A percentile compares a stretch with the other conserved stretches of the same genome.
Conservation (phyloP, 2,329 filamentous ascomycete genomes). For the Helicocarpus griseus region DNA sequence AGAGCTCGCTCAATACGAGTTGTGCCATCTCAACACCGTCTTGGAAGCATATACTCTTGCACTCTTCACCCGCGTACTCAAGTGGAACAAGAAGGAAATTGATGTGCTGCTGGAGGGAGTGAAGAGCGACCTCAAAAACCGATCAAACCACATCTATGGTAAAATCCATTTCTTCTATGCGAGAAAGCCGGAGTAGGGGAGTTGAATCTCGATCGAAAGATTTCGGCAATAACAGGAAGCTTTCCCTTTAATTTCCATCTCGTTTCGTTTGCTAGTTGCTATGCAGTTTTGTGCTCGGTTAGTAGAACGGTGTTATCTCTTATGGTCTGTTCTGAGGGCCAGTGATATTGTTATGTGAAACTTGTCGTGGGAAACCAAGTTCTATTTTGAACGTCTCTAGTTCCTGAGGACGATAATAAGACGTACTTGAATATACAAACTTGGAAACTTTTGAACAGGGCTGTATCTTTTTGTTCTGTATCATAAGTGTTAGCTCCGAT, state of each 20-base stretch:
- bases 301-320: no score
- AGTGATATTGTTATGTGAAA: no score
- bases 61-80: slow-evolving; percentile 8
- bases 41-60: slow-evolving; percentile 10
- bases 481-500: no score
- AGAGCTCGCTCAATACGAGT: slow-evolving; percentile 1
- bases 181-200: neutral
- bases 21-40: slow-evolving; percentile 6
- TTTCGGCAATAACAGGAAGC: neutral
- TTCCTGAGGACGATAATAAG: no score
- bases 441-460: no score
- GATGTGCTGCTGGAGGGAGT: neutral
- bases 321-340: no score
- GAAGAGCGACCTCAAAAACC: slow-evolving; percentile 6
- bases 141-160: slow-evolving; percentile 4
- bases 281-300: no score
- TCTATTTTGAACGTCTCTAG: no score
- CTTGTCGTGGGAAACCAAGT: no score
- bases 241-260: neutral
- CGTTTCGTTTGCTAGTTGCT: neutral
- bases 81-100: slow-evolving; percentile 1
- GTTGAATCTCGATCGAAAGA: neutral
- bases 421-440: no score
- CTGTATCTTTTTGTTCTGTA: no score
- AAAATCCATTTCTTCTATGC: slow-evolving; percentile 7